A percentile compares a stretch with the other conserved stretches of the same genome.
These are phyloP conservation scores for Leccinellum luteum DNA, from an alignment of 768 basidiomycete species.

Conservation along the genomic window DNA sequence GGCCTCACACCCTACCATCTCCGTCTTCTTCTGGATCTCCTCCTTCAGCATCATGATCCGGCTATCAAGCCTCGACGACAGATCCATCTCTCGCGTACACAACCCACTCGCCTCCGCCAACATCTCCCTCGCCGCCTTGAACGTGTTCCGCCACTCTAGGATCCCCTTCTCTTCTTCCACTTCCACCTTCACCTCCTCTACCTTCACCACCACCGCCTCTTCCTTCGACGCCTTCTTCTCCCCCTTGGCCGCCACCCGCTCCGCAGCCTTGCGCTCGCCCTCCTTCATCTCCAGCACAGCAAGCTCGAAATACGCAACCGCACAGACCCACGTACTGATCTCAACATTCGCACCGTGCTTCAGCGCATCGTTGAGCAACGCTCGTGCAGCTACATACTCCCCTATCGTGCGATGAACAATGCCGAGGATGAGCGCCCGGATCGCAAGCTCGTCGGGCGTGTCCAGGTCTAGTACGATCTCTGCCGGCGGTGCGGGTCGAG, in stretches of 20 bases:
- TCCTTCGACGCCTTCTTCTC: background rate
- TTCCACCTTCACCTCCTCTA: background rate
- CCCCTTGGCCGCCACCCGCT: conserved; percentile 30
- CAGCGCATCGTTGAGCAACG: conserved; percentile 52
- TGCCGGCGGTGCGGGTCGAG: background rate
- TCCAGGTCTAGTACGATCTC: conserved; percentile 45
- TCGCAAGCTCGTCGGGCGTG: conserved; percentile 66
- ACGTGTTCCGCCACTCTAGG: conserved; percentile 44
- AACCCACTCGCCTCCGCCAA: conserved; percentile 50
- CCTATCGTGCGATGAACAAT: conserved; percentile 59
- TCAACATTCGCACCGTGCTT: conserved; percentile 38
- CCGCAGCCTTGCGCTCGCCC: conserved; percentile 37
- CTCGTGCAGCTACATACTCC: conserved; percentile 42
- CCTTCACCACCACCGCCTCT: background rate
- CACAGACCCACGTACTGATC: conserved; percentile 66
- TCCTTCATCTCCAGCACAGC: conserved; percentile 70
- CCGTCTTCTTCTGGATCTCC: conserved; percentile 64
- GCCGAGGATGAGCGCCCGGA: conserved; percentile 69
- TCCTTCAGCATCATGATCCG: conserved; percentile 66
- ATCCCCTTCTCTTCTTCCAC: conserved; percentile 5
- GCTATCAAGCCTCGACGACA: conserved; percentile 68
- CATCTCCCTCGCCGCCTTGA: conserved; percentile 47
- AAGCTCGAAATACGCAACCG: conserved; percentile 66
- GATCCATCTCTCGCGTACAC: conserved; percentile 53
- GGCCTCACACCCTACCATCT: conserved; percentile 35